phyloP scores from a whole-genome alignment of 345 rosid genomes.

The Leavenworthia alabamica region DNA sequence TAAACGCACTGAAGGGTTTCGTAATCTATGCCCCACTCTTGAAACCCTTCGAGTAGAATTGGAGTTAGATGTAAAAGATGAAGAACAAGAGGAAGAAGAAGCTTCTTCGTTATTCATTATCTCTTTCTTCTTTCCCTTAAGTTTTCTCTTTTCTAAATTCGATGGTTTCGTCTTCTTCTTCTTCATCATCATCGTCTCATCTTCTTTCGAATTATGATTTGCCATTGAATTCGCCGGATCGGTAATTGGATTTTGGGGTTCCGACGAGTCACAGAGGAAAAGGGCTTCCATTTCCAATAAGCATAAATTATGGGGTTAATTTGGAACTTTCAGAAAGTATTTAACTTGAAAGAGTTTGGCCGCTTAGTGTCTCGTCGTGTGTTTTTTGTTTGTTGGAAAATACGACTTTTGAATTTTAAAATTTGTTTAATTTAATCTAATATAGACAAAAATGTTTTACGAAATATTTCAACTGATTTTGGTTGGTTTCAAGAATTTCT shows the following conservation, averaged over 20 bases:
- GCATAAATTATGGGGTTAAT: conserved; percentile 4
- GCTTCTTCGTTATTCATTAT: conserved; percentile 18
- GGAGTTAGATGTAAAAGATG: conserved; percentile 30
- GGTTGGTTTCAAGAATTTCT: too few species aligned
- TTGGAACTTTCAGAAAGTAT: conserved; percentile 19
- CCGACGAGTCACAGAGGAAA: conserved; percentile 23
- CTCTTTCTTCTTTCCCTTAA: conserved; percentile 22
- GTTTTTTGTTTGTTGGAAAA: too few species aligned
- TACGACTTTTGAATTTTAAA: too few species aligned
- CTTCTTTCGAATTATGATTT: not conserved
- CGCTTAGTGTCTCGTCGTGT: conserved; percentile 16
- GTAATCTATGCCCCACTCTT: conserved; percentile 33
- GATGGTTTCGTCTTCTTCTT: conserved; percentile 32
- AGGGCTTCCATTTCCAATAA: conserved; percentile 29
- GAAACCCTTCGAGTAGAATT: conserved; percentile 24
- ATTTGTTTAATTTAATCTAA: too few species aligned
- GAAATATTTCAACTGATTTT: too few species aligned
- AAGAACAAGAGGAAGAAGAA: conserved; percentile 30
- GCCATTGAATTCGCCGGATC: conserved; percentile 19
- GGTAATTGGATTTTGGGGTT: conserved; percentile 11
- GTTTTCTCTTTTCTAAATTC: conserved; percentile 14
- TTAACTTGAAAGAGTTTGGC: conserved; percentile 2
- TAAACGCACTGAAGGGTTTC: conserved; percentile 32
- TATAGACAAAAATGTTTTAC: too few species aligned
- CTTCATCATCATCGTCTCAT: conserved; percentile 7